Conservation (phyloP, 805 yeast species). For the Suhomyces canberraensis region DNA sequence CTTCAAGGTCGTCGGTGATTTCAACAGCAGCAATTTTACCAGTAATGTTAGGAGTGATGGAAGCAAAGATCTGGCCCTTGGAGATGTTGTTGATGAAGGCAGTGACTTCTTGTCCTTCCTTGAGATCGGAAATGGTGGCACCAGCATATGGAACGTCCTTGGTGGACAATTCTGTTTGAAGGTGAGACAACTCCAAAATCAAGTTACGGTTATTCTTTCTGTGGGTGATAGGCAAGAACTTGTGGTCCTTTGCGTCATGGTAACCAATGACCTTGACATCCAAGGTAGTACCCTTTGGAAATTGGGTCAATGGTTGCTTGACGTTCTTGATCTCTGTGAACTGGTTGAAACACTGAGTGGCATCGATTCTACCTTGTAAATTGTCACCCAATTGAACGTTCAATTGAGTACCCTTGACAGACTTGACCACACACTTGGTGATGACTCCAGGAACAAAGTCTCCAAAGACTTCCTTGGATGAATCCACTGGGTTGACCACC, state of each 20-base stretch:
- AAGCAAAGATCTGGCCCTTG: conserved; percentile 62
- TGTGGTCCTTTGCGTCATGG: conserved; percentile 68
- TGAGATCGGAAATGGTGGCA: conserved; percentile 39
- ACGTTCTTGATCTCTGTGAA: conserved; percentile 54
- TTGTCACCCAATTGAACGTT: conserved; percentile 75
- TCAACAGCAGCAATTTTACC: conserved; percentile 69
- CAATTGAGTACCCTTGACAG: conserved; percentile 69
- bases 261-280: conserved; percentile 71
- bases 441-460: conserved; percentile 60
- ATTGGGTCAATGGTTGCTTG: conserved; percentile 55
- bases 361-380: conserved; percentile 74
- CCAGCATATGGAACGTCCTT: conserved; percentile 24
- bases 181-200: conserved; percentile 63
- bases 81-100: conserved; percentile 67
- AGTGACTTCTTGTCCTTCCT: conserved; percentile 47
- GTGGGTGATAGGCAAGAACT: conserved; percentile 63
- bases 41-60: conserved; percentile 62
- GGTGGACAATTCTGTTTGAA: conserved; percentile 36
- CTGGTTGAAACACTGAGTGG: conserved; percentile 61
- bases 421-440: conserved; percentile 58
- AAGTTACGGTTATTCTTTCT: conserved; percentile 48
- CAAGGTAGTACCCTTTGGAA: conserved; percentile 55
- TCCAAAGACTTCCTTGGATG: conserved; percentile 40
- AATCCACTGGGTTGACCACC: conserved; percentile 61
- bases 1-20: conserved; percentile 50